Conservation (phyloP, 202 grass and related monocot species). For the Sporobolus alterniflorus region DNA sequence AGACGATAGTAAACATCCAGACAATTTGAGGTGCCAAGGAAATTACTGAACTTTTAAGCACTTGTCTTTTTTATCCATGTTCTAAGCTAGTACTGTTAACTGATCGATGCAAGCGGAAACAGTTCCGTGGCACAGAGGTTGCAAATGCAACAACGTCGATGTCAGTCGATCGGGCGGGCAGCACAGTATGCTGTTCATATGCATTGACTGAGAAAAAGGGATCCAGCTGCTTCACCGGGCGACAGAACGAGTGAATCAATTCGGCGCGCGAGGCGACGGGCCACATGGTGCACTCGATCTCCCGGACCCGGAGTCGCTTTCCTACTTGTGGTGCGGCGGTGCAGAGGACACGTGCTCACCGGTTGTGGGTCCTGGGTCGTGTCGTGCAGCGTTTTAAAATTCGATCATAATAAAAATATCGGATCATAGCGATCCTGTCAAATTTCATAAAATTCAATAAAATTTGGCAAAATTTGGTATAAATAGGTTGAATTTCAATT, state of each 20-base stretch:
- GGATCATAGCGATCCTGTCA: too few relatives aligned
- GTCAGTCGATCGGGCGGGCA: background rate
- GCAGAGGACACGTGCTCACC: background rate
- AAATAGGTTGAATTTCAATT: too few relatives aligned
- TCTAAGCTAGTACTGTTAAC: background rate
- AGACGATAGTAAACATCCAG: background rate
- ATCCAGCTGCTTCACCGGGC: conserved; percentile 14
- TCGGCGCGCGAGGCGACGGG: conserved; percentile 6
- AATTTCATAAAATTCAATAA: too few relatives aligned
- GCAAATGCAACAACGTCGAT: background rate
- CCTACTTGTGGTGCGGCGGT: background rate
- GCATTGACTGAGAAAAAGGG: background rate
- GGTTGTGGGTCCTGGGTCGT: background rate
- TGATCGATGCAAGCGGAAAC: background rate
- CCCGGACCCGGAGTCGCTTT: background rate
- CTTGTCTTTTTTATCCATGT: background rate
- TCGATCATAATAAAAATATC: too few relatives aligned
- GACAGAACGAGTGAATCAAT: background rate
- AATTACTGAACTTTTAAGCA: background rate
- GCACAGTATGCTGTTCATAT: background rate
- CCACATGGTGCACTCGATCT: conserved; percentile 5
- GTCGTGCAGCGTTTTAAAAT: too few relatives aligned
- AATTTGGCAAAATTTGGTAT: too few relatives aligned
- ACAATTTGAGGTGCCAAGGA: too few relatives aligned
- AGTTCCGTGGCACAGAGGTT: background rate